phyloP scores from a whole-genome alignment of 2,329 filamentous ascomycete genomes.

The Raffaelea arxii region DNA sequence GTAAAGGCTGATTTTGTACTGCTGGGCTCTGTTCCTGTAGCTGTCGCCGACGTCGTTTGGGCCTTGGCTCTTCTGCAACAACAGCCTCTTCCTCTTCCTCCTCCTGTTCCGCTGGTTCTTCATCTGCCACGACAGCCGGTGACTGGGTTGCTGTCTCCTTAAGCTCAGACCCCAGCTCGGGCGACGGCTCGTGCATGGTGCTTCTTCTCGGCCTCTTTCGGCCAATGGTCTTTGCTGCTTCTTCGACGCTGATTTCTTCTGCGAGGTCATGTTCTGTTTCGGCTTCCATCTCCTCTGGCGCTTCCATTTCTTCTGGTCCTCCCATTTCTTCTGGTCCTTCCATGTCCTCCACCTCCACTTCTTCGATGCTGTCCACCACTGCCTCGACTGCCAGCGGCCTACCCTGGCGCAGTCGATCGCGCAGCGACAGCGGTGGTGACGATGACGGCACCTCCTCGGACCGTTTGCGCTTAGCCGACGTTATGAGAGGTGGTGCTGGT shows the following conservation, averaged over 20 bases:
- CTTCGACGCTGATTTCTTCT: slow-evolving; percentile 31
- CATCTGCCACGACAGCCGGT: slow-evolving; percentile 17
- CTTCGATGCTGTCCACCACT: background rate
- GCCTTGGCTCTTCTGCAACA: slow-evolving; percentile 20
- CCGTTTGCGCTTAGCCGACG: background rate
- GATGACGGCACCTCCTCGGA: slow-evolving; percentile 4
- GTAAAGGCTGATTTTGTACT: slow-evolving; percentile 28
- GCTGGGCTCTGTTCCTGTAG: slow-evolving; percentile 27
- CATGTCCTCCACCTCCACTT: background rate
- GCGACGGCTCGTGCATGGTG: slow-evolving; percentile 23
- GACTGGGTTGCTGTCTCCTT: slow-evolving; percentile 18
- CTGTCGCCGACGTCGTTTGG: slow-evolving; percentile 26
- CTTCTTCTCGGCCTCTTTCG: slow-evolving; percentile 33
- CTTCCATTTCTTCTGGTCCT: slow-evolving; percentile 11
- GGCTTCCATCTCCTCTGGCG: slow-evolving; percentile 15
- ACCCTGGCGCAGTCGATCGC: background rate
- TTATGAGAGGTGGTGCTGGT: no score
- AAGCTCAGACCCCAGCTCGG: slow-evolving; percentile 28
- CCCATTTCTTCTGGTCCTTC: slow-evolving; percentile 2
- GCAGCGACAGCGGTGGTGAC: slow-evolving; percentile 1
- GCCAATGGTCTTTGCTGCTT: slow-evolving; percentile 31
- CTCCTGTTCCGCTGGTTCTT: slow-evolving; percentile 18
- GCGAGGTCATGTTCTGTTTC: slow-evolving; percentile 22
- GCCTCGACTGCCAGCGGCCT: background rate
- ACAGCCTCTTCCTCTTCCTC: slow-evolving; percentile 17